Evolutionary conservation across 192 early-diverging fungal species (phyloP).

Genomic region (Allomyces arbusculus): DNA sequence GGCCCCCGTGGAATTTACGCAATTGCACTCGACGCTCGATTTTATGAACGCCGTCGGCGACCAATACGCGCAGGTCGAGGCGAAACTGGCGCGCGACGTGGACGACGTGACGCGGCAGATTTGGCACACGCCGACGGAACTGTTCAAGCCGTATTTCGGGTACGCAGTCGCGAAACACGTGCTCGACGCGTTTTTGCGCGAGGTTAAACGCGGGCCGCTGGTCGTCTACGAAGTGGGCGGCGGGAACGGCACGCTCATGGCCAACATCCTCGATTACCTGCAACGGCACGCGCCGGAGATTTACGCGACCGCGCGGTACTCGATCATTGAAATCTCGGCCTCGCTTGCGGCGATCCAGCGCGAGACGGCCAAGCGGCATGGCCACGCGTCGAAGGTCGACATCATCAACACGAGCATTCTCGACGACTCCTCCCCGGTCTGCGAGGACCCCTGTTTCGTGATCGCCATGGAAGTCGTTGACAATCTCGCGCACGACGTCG

Average conservation of each 20-base stretch:
- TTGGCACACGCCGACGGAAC: slow-evolving; percentile 95
- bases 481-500: slow-evolving; percentile 89
- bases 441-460: slow-evolving; percentile 64
- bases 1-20: slow-evolving; percentile 36
- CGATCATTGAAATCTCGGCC: slow-evolving; percentile 77
- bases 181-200: slow-evolving; percentile 25
- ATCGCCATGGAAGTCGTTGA: slow-evolving; percentile 96
- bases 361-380: neutral
- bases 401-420: slow-evolving; percentile 85
- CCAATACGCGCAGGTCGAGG: slow-evolving; percentile 60
- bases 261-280: slow-evolving; percentile 78
- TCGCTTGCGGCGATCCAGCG: slow-evolving; percentile 50
- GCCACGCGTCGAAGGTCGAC: slow-evolving; percentile 26
- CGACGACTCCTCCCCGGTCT: slow-evolving; percentile 22
- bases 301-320: slow-evolving; percentile 60
- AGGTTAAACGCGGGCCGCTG: slow-evolving; percentile 22
- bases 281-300: slow-evolving; percentile 53
- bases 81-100: slow-evolving; percentile 32
- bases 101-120: slow-evolving; percentile 57
- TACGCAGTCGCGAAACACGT: slow-evolving; percentile 67
- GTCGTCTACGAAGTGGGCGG: slow-evolving; percentile 89
- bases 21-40: slow-evolving; percentile 45
- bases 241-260: slow-evolving; percentile 89
- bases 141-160: slow-evolving; percentile 56
- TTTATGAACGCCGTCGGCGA: slow-evolving; percentile 52